Percentiles rank a stretch among this genome's conserved stretches.
Evolutionary conservation across 805 yeast species (phyloP).

Genomic region (Komagataella pseudopastoris): DNA sequence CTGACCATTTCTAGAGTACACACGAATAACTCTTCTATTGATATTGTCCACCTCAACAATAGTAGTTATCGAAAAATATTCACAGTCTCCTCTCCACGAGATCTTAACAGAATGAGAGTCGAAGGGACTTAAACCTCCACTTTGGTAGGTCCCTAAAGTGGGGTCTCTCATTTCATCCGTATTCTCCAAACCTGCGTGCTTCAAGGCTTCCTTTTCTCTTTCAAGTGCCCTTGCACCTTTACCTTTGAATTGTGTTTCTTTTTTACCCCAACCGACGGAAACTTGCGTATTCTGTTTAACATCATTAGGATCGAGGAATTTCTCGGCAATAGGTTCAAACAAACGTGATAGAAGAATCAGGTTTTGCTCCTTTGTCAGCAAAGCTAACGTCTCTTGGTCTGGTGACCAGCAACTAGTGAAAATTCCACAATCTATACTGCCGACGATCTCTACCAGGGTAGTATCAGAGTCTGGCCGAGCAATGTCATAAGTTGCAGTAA

Average conservation of each 20-base stretch:
- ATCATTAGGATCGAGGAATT: conserved; percentile 44
- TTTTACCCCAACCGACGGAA: conserved; percentile 97
- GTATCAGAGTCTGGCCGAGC: conserved; percentile 30
- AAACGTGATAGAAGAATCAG: conserved; percentile 56
- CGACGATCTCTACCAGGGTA: conserved; percentile 63
- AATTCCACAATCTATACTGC: conserved; percentile 69
- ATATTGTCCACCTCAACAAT: conserved; percentile 34
- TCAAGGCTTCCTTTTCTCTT: conserved; percentile 43
- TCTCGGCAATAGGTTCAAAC: conserved; percentile 71
- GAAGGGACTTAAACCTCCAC: conserved; percentile 43
- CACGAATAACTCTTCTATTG: conserved; percentile 67
- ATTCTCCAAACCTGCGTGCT: conserved; percentile 53
- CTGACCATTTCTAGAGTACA: conserved; percentile 68
- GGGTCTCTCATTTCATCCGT: conserved; percentile 65
- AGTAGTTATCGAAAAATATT: conserved; percentile 57
- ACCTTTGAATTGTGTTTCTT: conserved; percentile 94
- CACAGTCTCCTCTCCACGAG: conserved; percentile 96
- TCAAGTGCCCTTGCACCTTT: conserved; percentile 76
- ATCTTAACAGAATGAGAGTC: conserved; percentile 39
- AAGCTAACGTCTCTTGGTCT: conserved; percentile 74
- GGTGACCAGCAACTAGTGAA: conserved; percentile 74
- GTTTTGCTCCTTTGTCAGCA: conserved; percentile 50
- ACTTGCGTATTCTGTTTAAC: conserved; percentile 66
- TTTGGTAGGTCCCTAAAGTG: conserved; percentile 63
- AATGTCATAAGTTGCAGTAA: conserved; percentile 47